phyloP scores from a whole-genome alignment of 257 asterid genomes.

The Fraxinus pennsylvanica region DNA sequence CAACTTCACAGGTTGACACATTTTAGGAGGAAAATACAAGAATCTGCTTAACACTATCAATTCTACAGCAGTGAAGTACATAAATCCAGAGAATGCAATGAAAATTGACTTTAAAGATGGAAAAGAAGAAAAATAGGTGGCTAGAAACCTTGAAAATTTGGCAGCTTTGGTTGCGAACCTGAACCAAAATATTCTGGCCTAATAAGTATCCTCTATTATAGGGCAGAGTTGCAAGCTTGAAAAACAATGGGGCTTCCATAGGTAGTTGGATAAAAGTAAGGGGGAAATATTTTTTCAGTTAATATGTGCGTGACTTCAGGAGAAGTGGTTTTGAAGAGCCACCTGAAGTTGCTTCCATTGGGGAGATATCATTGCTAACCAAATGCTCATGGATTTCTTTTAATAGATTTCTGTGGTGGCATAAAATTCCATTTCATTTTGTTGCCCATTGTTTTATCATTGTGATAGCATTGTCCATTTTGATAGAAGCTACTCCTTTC shows the following conservation, averaged over 20 bases:
- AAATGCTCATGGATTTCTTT: neutral
- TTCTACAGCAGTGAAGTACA: neutral
- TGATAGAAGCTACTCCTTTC: neutral
- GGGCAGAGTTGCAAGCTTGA: neutral
- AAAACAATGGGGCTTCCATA: neutral
- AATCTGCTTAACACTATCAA: neutral
- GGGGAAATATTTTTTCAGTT: neutral
- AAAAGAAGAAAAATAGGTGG: neutral
- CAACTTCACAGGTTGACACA: neutral
- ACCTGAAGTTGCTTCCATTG: neutral
- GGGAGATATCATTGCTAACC: neutral
- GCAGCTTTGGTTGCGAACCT: neutral
- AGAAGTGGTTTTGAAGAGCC: neutral
- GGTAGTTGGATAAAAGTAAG: neutral
- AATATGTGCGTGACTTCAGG: neutral
- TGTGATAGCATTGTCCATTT: neutral
- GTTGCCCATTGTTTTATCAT: neutral
- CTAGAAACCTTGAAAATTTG: neutral
- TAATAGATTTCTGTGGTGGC: neutral
- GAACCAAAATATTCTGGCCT: neutral
- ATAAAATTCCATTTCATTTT: neutral
- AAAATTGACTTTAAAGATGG: neutral
- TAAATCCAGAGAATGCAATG: neutral
- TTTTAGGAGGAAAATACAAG: neutral
- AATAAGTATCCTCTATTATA: neutral